Conservation (phyloP, 73 alveolate species). For the Tetrahymena malaccensis region DNA sequence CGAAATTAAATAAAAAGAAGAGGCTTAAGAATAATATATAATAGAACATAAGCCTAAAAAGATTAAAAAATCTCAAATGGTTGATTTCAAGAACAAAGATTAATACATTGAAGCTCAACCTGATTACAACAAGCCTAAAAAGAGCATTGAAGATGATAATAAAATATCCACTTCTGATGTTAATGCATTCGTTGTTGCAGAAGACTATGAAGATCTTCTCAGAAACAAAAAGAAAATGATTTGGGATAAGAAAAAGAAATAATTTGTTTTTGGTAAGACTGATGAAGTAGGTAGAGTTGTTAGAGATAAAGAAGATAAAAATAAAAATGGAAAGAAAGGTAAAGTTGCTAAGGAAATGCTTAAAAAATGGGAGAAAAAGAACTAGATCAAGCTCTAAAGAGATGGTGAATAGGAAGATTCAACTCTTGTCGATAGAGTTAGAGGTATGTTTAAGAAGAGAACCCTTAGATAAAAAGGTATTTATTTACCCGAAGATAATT, state of each 20-base stretch:
- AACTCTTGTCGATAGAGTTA: conserved; percentile 39
- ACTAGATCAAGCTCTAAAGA: conserved; percentile 47
- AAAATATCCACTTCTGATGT: conserved; percentile 13
- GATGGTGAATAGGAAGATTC: conserved; percentile 63
- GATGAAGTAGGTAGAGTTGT: conserved; percentile 1
- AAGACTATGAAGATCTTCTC: conserved; percentile 47
- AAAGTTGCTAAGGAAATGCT: conserved; percentile 37
- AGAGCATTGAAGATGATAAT: conserved; percentile 50
- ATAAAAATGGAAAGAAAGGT: conserved; percentile 46
- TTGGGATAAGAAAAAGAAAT: conserved; percentile 68
- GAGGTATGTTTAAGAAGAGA: conserved; percentile 42
- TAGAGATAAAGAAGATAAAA: conserved; percentile 49
- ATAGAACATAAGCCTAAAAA: conserved; percentile 31
- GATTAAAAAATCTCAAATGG: conserved; percentile 13
- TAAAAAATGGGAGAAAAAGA: conserved; percentile 68
- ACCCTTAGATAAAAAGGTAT: conserved; percentile 31
- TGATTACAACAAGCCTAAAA: conserved; percentile 45
- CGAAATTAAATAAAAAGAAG: conserved; percentile 7
- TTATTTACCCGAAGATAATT: conserved; percentile 7
- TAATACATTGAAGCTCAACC: conserved; percentile 14
- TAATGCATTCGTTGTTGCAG: conserved; percentile 45
- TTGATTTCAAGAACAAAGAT: conserved; percentile 9
- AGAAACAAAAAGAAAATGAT: conserved; percentile 47
- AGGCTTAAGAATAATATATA: neutral
- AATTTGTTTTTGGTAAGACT: conserved; percentile 48